These are phyloP conservation scores for Rhynchospora pubera DNA, from an alignment of 176 grass and related monocot genomes.

Conservation along the genomic window DNA sequence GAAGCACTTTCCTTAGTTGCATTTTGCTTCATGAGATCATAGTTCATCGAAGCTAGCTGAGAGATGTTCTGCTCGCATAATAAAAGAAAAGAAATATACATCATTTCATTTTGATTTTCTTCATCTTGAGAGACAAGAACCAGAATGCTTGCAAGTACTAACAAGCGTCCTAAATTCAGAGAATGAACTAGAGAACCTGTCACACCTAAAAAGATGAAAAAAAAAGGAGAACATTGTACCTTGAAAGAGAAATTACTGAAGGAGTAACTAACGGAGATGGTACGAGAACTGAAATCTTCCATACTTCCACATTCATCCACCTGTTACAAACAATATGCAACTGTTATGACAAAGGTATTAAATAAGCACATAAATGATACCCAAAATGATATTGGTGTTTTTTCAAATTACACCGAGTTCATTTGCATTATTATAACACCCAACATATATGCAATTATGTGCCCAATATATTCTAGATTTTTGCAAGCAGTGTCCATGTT, in stretches of 20 bases:
- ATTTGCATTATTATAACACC: neutral
- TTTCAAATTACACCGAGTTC: neutral
- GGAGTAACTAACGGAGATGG: slow-evolving; percentile 65
- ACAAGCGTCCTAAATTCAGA: neutral
- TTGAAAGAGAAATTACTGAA: slow-evolving; percentile 99
- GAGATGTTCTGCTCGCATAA: slow-evolving; percentile 66
- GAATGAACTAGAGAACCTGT: neutral
- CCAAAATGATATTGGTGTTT: neutral
- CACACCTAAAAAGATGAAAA: neutral
- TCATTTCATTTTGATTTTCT: slow-evolving; percentile 8
- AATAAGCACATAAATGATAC: slow-evolving; percentile 1
- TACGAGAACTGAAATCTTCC: slow-evolving; percentile 68
- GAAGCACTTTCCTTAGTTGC: slow-evolving; percentile 50
- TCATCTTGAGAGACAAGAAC: neutral
- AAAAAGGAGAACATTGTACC: slow-evolving; percentile 20
- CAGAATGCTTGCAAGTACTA: neutral
- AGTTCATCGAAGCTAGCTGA: slow-evolving; percentile 94
- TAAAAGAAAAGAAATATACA: neutral
- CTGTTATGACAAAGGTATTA: neutral
- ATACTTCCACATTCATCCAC: slow-evolving; percentile 88
- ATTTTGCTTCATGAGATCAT: slow-evolving; percentile 73
- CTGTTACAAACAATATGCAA: slow-evolving; percentile 31
- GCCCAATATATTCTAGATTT: neutral
- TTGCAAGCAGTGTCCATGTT: neutral
- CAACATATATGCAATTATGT: neutral